Base-by-base conservation (phyloP, 768 basidiomycete species). In the Lentinula detonsa region DNA sequence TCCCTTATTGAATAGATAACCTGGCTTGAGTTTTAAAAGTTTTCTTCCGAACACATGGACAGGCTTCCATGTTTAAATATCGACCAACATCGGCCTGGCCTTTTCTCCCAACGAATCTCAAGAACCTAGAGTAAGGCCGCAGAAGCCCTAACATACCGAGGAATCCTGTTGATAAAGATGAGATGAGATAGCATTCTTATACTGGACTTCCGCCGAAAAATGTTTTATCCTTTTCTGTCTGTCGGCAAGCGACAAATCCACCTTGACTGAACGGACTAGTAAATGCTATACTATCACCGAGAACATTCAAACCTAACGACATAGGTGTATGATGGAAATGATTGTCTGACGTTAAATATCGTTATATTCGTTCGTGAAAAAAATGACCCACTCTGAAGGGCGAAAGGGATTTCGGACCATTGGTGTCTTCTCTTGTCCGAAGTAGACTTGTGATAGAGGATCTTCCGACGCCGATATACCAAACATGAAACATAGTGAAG, bases 91-190 rank as follows among this genome's bases (percentile, higher is more conserved):
- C 28, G 28, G 28, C 28, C 13, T 18, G 45, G 21, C 46, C 21
- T 48, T 23, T 48, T 23, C 21, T 48, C 46, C 9, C 46, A 48
- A 3, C 9, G 9, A 16, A 16, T 10, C 39, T 15, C 13, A 16
- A 43, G n/a, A 16, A 16, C 13, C n/a, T 43, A 16, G n/a, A 48
- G 18, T 23, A 48, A 48, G 18, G 7, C 55, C 37, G 37, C 39
- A 43, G 39, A 43, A 56, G 40, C 13, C 55, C 39, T 56, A 11
- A 56, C 40, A 56, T 56, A 43, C 55, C 55, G 55, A 37, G 40
- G 21, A 43, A 56, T 15, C 55, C 55, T n/a, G 35, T 28, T 10
- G 39, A 21, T 21, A 15, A 8, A 56, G 18, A 42, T 28, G 11
- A 28, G 55, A 42, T 37, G 34, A 40, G 39, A 23, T 48, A 55